Conservation (phyloP, 148 eudicot genomes). For the Suaeda aralocaspica region DNA sequence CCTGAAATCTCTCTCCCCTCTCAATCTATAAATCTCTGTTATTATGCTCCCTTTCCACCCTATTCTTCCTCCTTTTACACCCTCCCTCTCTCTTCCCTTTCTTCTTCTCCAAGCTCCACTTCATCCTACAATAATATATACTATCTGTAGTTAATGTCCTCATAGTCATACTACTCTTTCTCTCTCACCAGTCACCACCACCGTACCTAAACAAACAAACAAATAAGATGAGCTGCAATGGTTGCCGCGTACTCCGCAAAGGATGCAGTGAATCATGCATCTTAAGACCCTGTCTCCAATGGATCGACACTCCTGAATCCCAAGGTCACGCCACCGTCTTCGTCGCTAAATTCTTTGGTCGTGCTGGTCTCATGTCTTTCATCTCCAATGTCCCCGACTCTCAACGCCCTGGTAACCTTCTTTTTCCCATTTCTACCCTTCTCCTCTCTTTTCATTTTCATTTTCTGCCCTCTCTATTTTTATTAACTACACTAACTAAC, state of each 20-base stretch:
- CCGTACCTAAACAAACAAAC: not conserved
- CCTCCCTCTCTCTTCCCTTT: not conserved
- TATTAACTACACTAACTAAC: too few relatives aligned
- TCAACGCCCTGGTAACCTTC: slow-evolving; percentile 51
- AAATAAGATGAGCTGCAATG: slow-evolving; percentile 63
- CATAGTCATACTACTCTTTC: too few relatives aligned
- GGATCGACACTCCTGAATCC: slow-evolving; percentile 50
- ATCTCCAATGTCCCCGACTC: slow-evolving; percentile 53
- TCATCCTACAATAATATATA: too few relatives aligned
- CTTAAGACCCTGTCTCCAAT: slow-evolving; percentile 50
- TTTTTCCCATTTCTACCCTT: not conserved
- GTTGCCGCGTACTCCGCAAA: slow-evolving; percentile 64
- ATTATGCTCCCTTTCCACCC: not conserved
- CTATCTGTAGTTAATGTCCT: not conserved
- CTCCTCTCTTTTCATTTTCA: not conserved
- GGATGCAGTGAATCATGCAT: slow-evolving; percentile 72
- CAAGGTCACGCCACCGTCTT: slow-evolving; percentile 76
- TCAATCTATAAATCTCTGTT: slow-evolving; percentile 25
- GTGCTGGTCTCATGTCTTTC: slow-evolving; percentile 73
- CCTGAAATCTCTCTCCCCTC: not conserved
- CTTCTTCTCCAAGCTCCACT: not conserved
- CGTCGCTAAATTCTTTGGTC: slow-evolving; percentile 76
- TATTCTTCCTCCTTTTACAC: not conserved
- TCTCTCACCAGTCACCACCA: too few relatives aligned
- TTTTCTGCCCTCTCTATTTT: too few relatives aligned